Base-by-base conservation (phyloP, 306 rosid species). In the Fragaria iinumae region DNA sequence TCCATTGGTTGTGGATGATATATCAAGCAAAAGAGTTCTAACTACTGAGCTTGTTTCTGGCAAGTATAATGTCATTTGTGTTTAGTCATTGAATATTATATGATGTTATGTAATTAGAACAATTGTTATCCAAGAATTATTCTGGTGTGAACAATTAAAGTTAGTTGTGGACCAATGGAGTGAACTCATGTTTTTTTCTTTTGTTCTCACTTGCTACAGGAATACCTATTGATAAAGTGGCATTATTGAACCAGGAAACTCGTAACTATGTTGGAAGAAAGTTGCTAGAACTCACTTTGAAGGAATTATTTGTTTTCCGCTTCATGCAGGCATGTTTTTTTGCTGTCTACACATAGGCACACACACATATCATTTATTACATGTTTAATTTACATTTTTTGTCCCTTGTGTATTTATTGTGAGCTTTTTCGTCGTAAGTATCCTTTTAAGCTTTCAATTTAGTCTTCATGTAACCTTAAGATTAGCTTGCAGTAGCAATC, bases 141-240 rank as follows among this genome's bases (percentile, higher is more conserved):
- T 57, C 18, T 60, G 32, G 32, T 53, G 56, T 17, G 34, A 2
- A 47, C 56, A 41, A 25, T 21, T 27, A 21, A 18, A 27, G 18
- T 45, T 32, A 25, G 77, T 73, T 70, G 67, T 55, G 63, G 75
- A 56, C 27, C 14, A 43, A 69, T 38, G 77, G 73, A 20, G 36
- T 43, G 73, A 52, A 23, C 49, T 66, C 68, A 23, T 25, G n/a
- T 68, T 74, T 41, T 69, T 83, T 70, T 76, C 79, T 76, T 84
- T n/a, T 2, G 59, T 6, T 53, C 25, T 21, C 76, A 60, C 69
- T 65, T 89, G 77, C 71, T 75, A 64, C 97, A 95, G 98, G 98
- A 77, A 84, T 95, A 81, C 87, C 98, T 55, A 82, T 95, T 77
- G 98, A 95, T 82, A 88, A 88, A 90, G 98, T 95, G 78, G 97